phyloP scores from a whole-genome alignment of 495 filamentous ascomycete species.

The Aspergillus taichungensis region DNA sequence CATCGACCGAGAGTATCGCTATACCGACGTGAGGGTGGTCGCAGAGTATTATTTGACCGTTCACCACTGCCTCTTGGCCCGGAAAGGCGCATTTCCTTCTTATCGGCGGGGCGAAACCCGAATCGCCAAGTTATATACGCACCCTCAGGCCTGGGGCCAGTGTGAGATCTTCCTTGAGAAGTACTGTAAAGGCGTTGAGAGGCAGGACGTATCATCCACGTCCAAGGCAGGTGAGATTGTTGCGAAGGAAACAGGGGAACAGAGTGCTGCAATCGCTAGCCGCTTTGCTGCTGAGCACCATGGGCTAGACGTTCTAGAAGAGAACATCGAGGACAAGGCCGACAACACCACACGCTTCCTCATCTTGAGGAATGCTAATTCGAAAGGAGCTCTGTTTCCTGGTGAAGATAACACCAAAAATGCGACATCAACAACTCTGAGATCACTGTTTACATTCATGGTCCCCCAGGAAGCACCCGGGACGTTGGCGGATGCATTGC shows the following conservation, averaged over 20 bases:
- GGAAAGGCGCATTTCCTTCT: constrained; percentile 22
- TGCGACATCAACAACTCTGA: constrained; percentile 33
- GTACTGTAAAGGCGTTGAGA: constrained; percentile 60
- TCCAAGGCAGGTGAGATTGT: constrained; percentile 74
- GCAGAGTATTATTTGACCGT: constrained; percentile 78
- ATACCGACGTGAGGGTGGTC: constrained; percentile 60
- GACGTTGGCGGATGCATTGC: constrained; percentile 69
- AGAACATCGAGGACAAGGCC: constrained; percentile 69
- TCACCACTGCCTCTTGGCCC: constrained; percentile 72
- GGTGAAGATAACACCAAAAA: constrained; percentile 12
- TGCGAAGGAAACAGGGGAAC: constrained; percentile 45
- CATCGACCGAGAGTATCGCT: constrained; percentile 55
- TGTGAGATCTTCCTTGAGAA: constrained; percentile 64
- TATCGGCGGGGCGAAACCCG: constrained; percentile 21
- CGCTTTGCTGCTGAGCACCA: constrained; percentile 57
- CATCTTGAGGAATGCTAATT: constrained; percentile 47
- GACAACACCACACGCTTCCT: constrained; percentile 91
- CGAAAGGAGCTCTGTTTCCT: constrained; percentile 12
- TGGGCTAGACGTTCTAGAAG: constrained; percentile 59
- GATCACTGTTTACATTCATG: constrained; percentile 74
- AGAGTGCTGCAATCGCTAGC: constrained; percentile 68
- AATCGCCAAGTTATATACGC: constrained; percentile 62
- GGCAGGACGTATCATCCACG: constrained; percentile 80
- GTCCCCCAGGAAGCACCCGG: constrained; percentile 70
- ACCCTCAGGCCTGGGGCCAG: constrained; percentile 92